phyloP scores from a whole-genome alignment of 2,329 filamentous ascomycete genomes.

The Colletotrichum simmondsii region DNA sequence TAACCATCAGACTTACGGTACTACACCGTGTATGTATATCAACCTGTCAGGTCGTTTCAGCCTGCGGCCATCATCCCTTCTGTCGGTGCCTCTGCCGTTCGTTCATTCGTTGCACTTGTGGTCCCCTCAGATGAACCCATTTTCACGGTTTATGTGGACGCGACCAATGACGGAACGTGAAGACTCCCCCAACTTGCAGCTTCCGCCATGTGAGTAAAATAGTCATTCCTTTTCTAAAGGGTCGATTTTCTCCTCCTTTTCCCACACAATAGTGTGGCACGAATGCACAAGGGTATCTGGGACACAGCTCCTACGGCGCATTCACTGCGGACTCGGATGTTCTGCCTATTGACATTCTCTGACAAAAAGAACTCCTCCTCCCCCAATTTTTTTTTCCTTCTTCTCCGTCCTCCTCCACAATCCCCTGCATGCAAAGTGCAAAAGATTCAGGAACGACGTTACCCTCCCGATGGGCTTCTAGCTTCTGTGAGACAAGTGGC shows the following conservation, averaged over 20 bases:
- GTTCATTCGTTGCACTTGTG: slow-evolving; percentile 14
- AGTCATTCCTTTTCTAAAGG: not conserved
- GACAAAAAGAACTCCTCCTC: not conserved
- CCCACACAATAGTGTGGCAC: not conserved
- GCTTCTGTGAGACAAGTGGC: slow-evolving; percentile 26
- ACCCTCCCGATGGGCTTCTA: slow-evolving; percentile 1
- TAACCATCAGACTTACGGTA: not conserved
- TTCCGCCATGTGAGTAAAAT: not conserved
- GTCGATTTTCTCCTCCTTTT: not conserved
- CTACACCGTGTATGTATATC: not conserved
- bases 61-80: slow-evolving; percentile 18
- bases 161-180: slow-evolving; percentile 8
- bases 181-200: not conserved
- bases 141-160: not conserved
- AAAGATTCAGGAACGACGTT: slow-evolving; percentile 21
- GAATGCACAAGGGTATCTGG: not conserved
- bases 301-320: not conserved
- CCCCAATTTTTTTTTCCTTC: not conserved
- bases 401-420: not conserved
- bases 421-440: not conserved
- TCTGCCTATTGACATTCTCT: slow-evolving; percentile 2
- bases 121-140: slow-evolving; percentile 25
- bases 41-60: slow-evolving; percentile 26
- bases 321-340: not conserved
- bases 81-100: not conserved